A percentile compares a stretch with the other conserved stretches of the same genome.
Evolutionary conservation across 306 rosid species (phyloP).

Genomic region (Begonia peltatifolia): DNA sequence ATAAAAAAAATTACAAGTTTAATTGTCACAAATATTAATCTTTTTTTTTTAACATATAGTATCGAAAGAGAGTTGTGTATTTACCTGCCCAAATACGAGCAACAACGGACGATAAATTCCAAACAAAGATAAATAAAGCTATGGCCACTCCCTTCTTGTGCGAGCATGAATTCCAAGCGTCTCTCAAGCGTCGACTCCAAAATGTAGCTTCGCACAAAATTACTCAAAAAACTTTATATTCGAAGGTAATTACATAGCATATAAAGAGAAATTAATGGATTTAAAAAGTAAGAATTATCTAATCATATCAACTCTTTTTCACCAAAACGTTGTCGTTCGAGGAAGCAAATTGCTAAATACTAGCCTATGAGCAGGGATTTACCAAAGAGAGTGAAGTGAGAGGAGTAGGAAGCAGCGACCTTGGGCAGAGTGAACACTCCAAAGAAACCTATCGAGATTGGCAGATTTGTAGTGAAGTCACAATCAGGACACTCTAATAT

Average conservation of each 20-base stretch:
- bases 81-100: conserved; percentile 98
- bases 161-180: conserved; percentile 81
- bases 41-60: too few relatives aligned
- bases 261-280: too few relatives aligned
- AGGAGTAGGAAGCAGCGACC: conserved; percentile 52
- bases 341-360: not conserved
- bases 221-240: too few relatives aligned
- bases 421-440: conserved; percentile 82
- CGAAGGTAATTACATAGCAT: too few relatives aligned
- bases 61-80: too few relatives aligned
- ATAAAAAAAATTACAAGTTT: too few relatives aligned
- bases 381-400: conserved; percentile 69
- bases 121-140: conserved; percentile 47
- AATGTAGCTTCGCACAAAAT: conserved; percentile 31
- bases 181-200: conserved; percentile 71
- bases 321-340: not conserved
- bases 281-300: too few relatives aligned
- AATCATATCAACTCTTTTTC: too few relatives aligned
- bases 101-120: conserved; percentile 73
- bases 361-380: conserved; percentile 11
- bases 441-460: conserved; percentile 47
- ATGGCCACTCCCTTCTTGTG: conserved; percentile 69
- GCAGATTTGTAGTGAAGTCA: not conserved
- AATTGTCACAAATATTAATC: too few relatives aligned
- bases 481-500: too few relatives aligned